Conservation (phyloP, 1,284 basidiomycete genomes). For the Phenoliferia sp. region DNA sequence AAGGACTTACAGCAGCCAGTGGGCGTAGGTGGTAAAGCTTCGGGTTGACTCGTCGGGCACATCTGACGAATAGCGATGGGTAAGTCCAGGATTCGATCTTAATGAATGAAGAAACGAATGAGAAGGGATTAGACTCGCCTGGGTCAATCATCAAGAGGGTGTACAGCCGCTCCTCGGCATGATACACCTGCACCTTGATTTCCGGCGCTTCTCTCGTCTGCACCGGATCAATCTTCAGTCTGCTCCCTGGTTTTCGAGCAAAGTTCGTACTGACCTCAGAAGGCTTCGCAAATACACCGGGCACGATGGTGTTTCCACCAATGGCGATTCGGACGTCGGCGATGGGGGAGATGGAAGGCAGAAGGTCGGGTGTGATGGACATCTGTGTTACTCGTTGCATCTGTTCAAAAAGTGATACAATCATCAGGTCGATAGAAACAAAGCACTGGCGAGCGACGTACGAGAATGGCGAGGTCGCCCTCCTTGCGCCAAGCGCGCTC, state of each 20-base stretch:
- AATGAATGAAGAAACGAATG: background rate
- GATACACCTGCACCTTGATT: slow-evolving; percentile 69
- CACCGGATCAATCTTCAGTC: background rate
- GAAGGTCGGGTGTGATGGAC: slow-evolving; percentile 80
- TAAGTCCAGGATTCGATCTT: background rate
- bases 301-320: slow-evolving; percentile 57
- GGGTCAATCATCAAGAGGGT: slow-evolving; percentile 84
- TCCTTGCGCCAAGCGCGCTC: slow-evolving; percentile 81
- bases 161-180: slow-evolving; percentile 73
- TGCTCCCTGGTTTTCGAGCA: background rate
- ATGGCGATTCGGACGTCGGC: slow-evolving; percentile 66
- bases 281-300: slow-evolving; percentile 62
- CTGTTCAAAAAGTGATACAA: slow-evolving; percentile 44
- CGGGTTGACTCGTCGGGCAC: slow-evolving; percentile 64
- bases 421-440: no score
- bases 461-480: slow-evolving; percentile 75
- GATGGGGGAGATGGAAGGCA: slow-evolving; percentile 66
- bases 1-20: slow-evolving; percentile 72
- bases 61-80: slow-evolving; percentile 49
- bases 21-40: slow-evolving; percentile 68
- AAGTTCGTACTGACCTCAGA: slow-evolving; percentile 52
- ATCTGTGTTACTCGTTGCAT: slow-evolving; percentile 90
- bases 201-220: slow-evolving; percentile 61
- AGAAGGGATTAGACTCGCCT: slow-evolving; percentile 54
- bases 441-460: no score